These are phyloP conservation scores for Borovskyia barvae DNA, from an alignment of 208 protist species.

Conservation along the genomic window DNA sequence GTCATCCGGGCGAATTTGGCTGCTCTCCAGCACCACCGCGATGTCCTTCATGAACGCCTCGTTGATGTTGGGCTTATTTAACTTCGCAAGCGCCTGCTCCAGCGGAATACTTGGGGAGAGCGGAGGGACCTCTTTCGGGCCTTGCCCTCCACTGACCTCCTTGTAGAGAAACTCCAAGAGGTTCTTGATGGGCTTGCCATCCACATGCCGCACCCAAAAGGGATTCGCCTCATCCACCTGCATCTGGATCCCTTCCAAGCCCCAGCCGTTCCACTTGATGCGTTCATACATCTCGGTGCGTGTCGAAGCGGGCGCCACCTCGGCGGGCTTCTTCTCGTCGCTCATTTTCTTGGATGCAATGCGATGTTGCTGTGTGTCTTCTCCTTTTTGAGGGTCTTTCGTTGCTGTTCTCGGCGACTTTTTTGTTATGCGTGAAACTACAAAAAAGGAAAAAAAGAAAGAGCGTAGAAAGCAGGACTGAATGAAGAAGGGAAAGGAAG, in stretches of 20 bases:
- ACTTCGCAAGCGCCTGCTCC: conserved; percentile 66
- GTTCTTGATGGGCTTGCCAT: conserved; percentile 78
- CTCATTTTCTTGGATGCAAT: neutral
- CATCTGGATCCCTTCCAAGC: conserved; percentile 52
- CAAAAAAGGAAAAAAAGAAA: neutral
- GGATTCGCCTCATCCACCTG: conserved; percentile 58
- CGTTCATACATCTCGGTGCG: conserved; percentile 62
- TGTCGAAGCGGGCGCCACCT: conserved; percentile 8
- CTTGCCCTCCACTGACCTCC: conserved; percentile 55
- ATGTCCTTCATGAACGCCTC: conserved; percentile 79
- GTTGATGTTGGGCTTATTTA: conserved; percentile 69
- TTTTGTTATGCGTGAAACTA: neutral
- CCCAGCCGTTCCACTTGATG: conserved; percentile 94
- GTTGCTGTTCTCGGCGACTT: neutral
- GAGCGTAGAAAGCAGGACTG: neutral
- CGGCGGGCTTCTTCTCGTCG: conserved; percentile 11
- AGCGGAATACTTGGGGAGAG: conserved; percentile 69
- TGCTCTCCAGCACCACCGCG: conserved; percentile 31
- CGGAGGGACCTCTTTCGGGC: conserved; percentile 37
- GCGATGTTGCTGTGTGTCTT: neutral
- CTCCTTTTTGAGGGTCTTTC: neutral
- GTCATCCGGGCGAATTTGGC: conserved; percentile 73
- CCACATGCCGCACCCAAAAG: conserved; percentile 61
- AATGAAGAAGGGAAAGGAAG: too few species aligned
- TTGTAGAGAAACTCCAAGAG: conserved; percentile 80